phyloP scores from a whole-genome alignment of 2,329 filamentous ascomycete genomes.

The Fusarium sp. region DNA sequence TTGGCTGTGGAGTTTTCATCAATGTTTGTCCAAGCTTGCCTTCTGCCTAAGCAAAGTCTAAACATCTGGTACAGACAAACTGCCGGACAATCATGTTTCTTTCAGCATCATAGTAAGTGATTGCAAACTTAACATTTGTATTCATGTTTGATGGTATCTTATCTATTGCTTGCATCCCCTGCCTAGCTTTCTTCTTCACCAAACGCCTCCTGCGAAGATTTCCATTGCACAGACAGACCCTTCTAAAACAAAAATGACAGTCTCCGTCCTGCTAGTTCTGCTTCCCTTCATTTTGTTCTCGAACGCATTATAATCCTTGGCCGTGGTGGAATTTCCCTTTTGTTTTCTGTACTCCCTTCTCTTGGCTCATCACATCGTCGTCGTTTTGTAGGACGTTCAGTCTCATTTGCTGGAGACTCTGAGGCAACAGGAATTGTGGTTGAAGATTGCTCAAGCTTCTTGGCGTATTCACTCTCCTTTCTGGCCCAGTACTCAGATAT shows the following conservation, averaged over 20 bases:
- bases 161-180: too few relatives aligned
- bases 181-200: background rate
- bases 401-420: background rate
- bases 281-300: background rate
- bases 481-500: background rate
- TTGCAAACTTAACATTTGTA: background rate
- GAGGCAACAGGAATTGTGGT: background rate
- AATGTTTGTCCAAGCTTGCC: background rate
- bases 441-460: background rate
- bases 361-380: background rate
- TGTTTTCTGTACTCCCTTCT: background rate
- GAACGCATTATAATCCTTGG: background rate
- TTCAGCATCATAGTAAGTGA: background rate
- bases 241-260: background rate
- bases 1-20: fast-evolving
- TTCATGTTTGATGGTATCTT: background rate
- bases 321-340: background rate
- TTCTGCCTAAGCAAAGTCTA: background rate
- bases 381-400: background rate
- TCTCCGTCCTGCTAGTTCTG: background rate
- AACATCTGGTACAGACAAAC: fast-evolving
- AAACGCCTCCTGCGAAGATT: background rate
- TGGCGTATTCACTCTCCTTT: background rate
- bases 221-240: background rate
- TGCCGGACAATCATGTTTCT: background rate